These are phyloP conservation scores for Citrus australasica DNA, from an alignment of 345 rosid genomes.

Conservation along the genomic window DNA sequence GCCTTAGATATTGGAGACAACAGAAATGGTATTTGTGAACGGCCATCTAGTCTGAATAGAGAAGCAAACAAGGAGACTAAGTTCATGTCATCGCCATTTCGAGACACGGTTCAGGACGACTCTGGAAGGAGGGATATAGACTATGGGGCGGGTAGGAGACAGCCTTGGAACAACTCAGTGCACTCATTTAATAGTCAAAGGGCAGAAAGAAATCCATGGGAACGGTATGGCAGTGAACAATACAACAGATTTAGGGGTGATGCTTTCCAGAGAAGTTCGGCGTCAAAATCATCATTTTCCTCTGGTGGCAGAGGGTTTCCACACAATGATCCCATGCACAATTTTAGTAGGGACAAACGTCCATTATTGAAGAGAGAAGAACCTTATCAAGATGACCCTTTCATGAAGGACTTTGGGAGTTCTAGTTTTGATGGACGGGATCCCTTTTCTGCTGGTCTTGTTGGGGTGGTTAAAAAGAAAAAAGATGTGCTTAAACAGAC, in stretches of 20 bases:
- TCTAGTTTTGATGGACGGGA: conserved; percentile 65
- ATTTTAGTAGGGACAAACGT: conserved; percentile 62
- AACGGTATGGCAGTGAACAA: conserved; percentile 47
- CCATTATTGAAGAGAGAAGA: conserved; percentile 59
- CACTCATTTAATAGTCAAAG: conserved; percentile 49
- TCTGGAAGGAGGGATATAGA: conserved; percentile 55
- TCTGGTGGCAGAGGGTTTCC: conserved; percentile 41
- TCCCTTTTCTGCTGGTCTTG: conserved; percentile 62
- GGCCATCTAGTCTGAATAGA: conserved; percentile 45
- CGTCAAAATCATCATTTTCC: conserved; percentile 43
- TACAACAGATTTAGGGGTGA: conserved; percentile 46
- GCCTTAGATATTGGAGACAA: conserved; percentile 44
- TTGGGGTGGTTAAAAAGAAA: conserved; percentile 77
- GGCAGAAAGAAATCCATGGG: conserved; percentile 39
- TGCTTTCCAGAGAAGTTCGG: conserved; percentile 31
- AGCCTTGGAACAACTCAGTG: conserved; percentile 46
- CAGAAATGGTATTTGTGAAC: conserved; percentile 38
- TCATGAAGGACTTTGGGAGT: conserved; percentile 52
- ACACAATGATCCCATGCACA: conserved; percentile 44
- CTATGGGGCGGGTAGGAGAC: conserved; percentile 58
- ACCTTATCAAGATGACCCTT: conserved; percentile 64
- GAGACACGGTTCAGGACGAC: conserved; percentile 48
- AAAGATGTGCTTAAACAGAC: conserved; percentile 66
- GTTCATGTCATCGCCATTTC: conserved; percentile 34
- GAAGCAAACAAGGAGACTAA: conserved; percentile 57